Evolutionary conservation across 2,329 filamentous ascomycete species (phyloP), one percentile per base, ranked within the genome.

Genomic region (Penicillium sp.): DNA sequence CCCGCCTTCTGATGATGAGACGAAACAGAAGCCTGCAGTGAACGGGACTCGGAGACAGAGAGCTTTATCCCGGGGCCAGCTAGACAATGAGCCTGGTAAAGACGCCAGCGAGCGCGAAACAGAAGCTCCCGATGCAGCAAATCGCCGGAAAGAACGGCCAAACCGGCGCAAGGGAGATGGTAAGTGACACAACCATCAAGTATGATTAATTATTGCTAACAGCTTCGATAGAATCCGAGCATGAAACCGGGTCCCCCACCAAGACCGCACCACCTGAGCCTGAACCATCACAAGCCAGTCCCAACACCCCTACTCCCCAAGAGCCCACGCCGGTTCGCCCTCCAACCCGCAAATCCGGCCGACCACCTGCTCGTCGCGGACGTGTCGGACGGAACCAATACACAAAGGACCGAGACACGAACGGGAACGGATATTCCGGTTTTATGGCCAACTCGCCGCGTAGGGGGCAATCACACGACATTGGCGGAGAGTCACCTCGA

Each of bases 121-220:
- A 39, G 83, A 86, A 58, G 80, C 85, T 48, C 79, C 81, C 27
- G 91, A 95, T 64, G 84, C 86, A 29, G 83, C 84, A 19, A 88
- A 80, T 59, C 88, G 91, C 67, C 81, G 90, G 53, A 93, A 92
- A 75, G 88, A 86, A 42, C 82, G 89, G 47, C 84, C 87, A 35
- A 90, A 93, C 58, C 81, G 89, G 55, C 82, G 90, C 60, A 84
- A 89, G 67, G 85, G 79, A 57, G 90, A 95, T 64, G 89, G 89
- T 91, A 77, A 66, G 64, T 54, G 50, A 41, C 31, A 39, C 16
- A 27, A 19, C 34, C 12, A 37, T 18, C 34, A 22, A 19, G 13
- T 19, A 2, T 41, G 39, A 27, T 35, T 25, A 14, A 12, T 11
- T 33, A n/a, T 13, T 54, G 43, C 63, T 71, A 58, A 66, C 71